phyloP scores from a whole-genome alignment of 2,329 filamentous ascomycete genomes.

The Penicillium sp. region DNA sequence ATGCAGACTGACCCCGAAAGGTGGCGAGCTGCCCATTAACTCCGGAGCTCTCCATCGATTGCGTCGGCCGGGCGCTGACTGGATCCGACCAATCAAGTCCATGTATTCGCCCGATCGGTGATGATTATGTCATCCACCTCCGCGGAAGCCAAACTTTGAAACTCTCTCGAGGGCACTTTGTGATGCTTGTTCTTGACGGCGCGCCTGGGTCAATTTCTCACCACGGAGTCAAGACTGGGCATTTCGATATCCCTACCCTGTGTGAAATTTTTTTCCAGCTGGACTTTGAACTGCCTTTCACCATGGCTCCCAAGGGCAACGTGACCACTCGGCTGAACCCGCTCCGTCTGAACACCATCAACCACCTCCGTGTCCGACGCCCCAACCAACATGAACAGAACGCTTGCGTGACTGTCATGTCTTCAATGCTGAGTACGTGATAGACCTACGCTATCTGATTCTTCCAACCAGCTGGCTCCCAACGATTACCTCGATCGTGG shows the following conservation, averaged over 20 bases:
- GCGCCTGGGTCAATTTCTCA: slow-evolving; percentile 7
- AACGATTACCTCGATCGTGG: too few species aligned
- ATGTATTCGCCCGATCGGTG: neutral
- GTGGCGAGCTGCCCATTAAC: slow-evolving; percentile 5
- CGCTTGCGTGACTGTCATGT: slow-evolving; percentile 62
- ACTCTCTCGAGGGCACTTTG: slow-evolving; percentile 17
- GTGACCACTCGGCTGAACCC: slow-evolving; percentile 41
- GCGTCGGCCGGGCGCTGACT: neutral
- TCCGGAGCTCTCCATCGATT: too few species aligned
- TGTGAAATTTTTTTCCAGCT: neutral
- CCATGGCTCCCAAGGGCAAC: slow-evolving; percentile 40
- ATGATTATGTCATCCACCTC: slow-evolving; percentile 29
- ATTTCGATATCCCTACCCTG: neutral
- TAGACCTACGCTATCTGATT: too few species aligned
- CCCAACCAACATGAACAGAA: slow-evolving; percentile 58
- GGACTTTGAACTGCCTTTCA: slow-evolving; percentile 7
- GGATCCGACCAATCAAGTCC: too few species aligned
- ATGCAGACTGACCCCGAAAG: neutral
- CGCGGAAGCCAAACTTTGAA: slow-evolving; percentile 24
- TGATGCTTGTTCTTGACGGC: slow-evolving; percentile 10
- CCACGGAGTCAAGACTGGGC: slow-evolving; percentile 7
- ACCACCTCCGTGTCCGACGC: slow-evolving; percentile 56
- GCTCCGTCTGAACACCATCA: slow-evolving; percentile 43
- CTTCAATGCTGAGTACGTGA: slow-evolving; percentile 57
- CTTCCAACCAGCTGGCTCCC: too few species aligned